These are phyloP conservation scores for Vitis hybrid DNA, from an alignment of 177 flowering plant species.

Conservation along the genomic window DNA sequence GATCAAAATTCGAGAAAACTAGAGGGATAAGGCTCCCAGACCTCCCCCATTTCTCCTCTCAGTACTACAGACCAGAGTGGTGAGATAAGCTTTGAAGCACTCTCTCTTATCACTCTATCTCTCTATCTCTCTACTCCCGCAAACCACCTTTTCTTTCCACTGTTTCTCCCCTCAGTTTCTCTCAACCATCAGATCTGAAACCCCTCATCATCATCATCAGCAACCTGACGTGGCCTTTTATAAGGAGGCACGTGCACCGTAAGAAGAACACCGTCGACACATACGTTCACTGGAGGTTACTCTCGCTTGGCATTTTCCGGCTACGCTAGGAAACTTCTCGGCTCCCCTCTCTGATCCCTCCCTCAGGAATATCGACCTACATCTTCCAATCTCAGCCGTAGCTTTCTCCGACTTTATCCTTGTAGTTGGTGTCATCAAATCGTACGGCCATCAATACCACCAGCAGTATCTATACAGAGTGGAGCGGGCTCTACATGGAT, in stretches of 20 bases:
- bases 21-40: neutral
- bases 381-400: no score
- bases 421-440: no score
- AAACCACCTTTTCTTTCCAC: neutral
- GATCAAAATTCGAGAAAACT: neutral
- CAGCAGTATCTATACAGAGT: no score
- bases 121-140: neutral
- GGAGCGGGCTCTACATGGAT: no score
- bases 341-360: neutral
- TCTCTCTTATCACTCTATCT: slow-evolving; percentile 9
- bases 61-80: neutral
- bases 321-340: no score
- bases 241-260: slow-evolving; percentile 31
- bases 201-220: slow-evolving; percentile 12
- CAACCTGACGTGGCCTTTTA: slow-evolving; percentile 27
- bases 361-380: no score
- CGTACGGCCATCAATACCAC: no score
- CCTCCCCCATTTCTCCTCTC: slow-evolving; percentile 32
- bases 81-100: slow-evolving; percentile 14
- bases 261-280: slow-evolving; percentile 4
- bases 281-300: slow-evolving; percentile 15
- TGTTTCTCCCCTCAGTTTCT: neutral
- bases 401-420: no score
- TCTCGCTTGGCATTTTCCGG: neutral
- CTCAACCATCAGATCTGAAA: slow-evolving; percentile 23